A percentile compares a stretch with the other conserved stretches of the same genome.
phyloP scores from a whole-genome alignment of 805 yeast species.

The Candida corydali region DNA sequence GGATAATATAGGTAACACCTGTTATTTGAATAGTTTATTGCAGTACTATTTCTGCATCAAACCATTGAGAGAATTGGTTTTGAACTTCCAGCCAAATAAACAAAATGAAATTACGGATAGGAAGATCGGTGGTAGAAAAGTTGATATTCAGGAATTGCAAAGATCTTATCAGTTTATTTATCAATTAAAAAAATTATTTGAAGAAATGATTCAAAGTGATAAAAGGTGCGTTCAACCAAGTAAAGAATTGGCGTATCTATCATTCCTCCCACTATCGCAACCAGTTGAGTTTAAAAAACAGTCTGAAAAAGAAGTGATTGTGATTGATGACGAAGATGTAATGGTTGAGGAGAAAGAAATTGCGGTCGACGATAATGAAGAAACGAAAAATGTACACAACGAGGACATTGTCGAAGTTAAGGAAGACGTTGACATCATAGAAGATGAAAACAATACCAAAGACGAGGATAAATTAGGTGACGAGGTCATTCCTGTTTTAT shows the following conservation, averaged over 20 bases:
- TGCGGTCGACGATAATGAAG: background rate
- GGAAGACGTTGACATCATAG: background rate
- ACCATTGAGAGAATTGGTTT: conserved; percentile 68
- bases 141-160: conserved; percentile 71
- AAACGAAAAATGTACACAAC: too few relatives aligned
- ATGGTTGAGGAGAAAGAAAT: background rate
- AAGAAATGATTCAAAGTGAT: conserved; percentile 60
- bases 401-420: too few relatives aligned
- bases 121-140: conserved; percentile 83
- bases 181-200: conserved; percentile 65
- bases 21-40: conserved; percentile 84
- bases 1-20: conserved; percentile 93
- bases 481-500: conserved; percentile 18
- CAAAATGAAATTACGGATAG: conserved; percentile 15
- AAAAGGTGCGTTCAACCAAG: conserved; percentile 73
- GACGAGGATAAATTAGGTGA: conserved; percentile 3
- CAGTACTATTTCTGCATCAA: conserved; percentile 86
- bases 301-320: conserved; percentile 2
- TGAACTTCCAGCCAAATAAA: conserved; percentile 46
- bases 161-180: conserved; percentile 80
- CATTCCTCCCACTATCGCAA: conserved; percentile 70
- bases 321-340: background rate
- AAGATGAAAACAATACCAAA: conserved; percentile 3
- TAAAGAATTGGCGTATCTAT: conserved; percentile 80
- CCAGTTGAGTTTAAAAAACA: conserved; percentile 53